Conservation (phyloP, 148 eudicot genomes). For the Persicaria tinctoria region DNA sequence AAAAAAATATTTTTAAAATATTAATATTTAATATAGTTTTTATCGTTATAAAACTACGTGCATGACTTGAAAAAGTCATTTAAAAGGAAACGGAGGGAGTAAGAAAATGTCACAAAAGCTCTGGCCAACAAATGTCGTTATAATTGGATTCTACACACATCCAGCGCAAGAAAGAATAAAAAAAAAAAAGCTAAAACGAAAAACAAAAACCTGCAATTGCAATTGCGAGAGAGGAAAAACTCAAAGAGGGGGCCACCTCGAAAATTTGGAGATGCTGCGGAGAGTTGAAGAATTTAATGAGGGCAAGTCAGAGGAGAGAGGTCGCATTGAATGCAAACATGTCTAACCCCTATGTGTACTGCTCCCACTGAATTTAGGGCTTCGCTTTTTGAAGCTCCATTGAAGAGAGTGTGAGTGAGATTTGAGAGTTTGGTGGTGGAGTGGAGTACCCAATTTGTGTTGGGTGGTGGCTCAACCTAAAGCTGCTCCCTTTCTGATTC, state of each 20-base stretch:
- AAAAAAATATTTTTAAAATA: too few species aligned
- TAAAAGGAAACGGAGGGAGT: too few species aligned
- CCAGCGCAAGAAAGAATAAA: neutral
- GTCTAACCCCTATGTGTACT: slow-evolving; percentile 3
- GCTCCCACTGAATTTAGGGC: neutral
- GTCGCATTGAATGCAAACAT: slow-evolving; percentile 6
- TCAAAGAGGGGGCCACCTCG: slow-evolving; percentile 7
- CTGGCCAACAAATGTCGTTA: slow-evolving; percentile 8
- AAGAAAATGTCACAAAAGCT: neutral
- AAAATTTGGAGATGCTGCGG: slow-evolving; percentile 10
- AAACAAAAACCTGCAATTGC: slow-evolving; percentile 3
- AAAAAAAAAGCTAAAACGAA: neutral
- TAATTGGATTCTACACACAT: slow-evolving; percentile 7
- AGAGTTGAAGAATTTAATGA: slow-evolving; percentile 3
- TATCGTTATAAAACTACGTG: too few species aligned
- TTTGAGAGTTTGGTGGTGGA: neutral
- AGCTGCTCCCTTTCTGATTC: neutral
- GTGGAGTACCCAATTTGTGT: neutral
- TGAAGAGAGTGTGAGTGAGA: neutral
- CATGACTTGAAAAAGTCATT: too few species aligned
- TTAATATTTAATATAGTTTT: too few species aligned
- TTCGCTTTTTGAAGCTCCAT: neutral
- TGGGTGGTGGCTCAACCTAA: neutral
- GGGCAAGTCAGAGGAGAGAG: neutral
- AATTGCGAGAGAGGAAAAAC: too few species aligned